Percentiles rank a stretch among this genome's conserved stretches.
Conservation (phyloP, 2,329 filamentous ascomycete genomes). For the Pseudogymnoascus sp. region DNA sequence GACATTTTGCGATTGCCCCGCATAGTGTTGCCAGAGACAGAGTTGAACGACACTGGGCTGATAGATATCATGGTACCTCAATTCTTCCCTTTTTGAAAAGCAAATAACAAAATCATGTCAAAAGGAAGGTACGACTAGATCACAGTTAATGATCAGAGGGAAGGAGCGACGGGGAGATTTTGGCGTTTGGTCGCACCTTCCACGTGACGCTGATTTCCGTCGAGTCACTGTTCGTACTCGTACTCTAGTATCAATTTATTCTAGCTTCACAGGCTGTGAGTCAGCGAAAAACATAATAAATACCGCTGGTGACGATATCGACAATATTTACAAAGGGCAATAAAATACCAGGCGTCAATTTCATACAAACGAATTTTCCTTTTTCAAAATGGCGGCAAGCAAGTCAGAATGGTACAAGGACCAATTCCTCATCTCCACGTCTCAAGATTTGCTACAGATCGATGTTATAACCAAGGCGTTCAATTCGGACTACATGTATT, state of each 20-base stretch:
- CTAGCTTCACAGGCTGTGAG: not conserved
- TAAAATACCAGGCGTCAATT: not conserved
- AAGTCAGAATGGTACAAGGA: conserved; percentile 37
- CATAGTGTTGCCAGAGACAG: not conserved
- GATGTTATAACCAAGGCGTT: conserved; percentile 46
- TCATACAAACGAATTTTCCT: not conserved
- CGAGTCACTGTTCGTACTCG: conserved; percentile 1
- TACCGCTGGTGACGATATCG: not conserved
- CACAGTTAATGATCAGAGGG: not conserved
- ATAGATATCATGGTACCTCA: not conserved
- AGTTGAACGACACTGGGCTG: not conserved
- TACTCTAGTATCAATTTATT: not conserved
- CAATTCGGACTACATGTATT: conserved; percentile 49
- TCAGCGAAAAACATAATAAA: not conserved
- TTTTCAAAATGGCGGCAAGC: not conserved
- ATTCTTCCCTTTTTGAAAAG: not conserved
- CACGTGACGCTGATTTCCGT: not conserved
- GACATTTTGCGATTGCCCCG: not conserved
- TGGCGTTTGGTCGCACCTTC: not conserved
- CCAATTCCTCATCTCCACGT: conserved; percentile 51
- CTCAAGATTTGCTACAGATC: conserved; percentile 45
- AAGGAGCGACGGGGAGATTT: not conserved
- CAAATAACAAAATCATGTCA: not conserved
- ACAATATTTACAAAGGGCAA: not conserved
- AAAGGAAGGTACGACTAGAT: not conserved